These are phyloP conservation scores for Fusarium solani-melongenae DNA, from an alignment of 2,329 filamentous ascomycete genomes.

Conservation along the genomic window DNA sequence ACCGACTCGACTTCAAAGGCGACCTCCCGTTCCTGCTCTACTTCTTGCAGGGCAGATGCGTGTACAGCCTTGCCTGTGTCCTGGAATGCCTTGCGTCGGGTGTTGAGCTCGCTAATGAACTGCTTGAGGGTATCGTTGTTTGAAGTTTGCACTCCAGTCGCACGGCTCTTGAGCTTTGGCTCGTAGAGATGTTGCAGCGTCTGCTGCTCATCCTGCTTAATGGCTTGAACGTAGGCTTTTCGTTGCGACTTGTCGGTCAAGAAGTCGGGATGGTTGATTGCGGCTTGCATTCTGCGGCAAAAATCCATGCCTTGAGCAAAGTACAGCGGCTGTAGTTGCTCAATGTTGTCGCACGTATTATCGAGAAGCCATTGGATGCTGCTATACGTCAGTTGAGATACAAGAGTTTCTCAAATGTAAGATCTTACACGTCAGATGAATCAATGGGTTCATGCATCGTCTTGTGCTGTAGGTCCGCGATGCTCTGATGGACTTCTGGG, in stretches of 20 bases:
- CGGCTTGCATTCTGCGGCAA: conserved; percentile 64
- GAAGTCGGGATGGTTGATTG: conserved; percentile 55
- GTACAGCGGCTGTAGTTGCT: conserved; percentile 69
- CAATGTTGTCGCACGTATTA: conserved; percentile 69
- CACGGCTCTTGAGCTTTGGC: conserved; percentile 36
- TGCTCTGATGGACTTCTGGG: conserved; percentile 71
- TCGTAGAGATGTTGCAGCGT: conserved; percentile 70
- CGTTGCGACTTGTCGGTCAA: conserved; percentile 52
- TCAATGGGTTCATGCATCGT: conserved; percentile 37
- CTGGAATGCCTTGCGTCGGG: conserved; percentile 35
- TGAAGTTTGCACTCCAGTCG: conserved; percentile 11
- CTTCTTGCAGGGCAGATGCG: conserved; percentile 68
- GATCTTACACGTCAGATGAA: conserved; percentile 47
- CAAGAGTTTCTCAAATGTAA: not conserved
- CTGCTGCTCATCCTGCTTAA: conserved; percentile 64
- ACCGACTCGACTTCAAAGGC: conserved; percentile 67
- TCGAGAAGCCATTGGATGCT: conserved; percentile 66
- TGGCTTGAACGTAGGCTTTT: conserved; percentile 44
- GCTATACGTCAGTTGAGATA: conserved; percentile 1
- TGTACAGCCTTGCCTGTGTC: conserved; percentile 49
- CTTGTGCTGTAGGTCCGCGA: conserved; percentile 56
- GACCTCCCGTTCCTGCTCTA: conserved; percentile 67
- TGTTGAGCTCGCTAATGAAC: conserved; percentile 37
- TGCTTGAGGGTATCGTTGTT: conserved; percentile 21
- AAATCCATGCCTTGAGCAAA: conserved; percentile 70